Percentiles rank a stretch among this genome's conserved stretches.
Conservation (phyloP, 176 grass and related monocot genomes). For the Triticum dicoccoides region DNA sequence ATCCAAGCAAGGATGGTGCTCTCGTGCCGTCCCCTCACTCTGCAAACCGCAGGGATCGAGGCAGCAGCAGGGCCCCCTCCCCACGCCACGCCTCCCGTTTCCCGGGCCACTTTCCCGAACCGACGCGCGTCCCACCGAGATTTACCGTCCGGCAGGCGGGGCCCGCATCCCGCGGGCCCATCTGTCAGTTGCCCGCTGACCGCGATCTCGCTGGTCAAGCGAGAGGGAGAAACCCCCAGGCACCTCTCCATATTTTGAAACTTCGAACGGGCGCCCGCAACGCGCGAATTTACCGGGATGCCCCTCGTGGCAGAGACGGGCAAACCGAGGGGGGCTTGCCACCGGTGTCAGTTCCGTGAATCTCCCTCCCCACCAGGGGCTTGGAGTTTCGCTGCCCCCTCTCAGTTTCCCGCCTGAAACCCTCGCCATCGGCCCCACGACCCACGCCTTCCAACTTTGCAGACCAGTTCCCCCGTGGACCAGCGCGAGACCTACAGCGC, state of each 20-base stretch:
- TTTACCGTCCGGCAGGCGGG: not conserved
- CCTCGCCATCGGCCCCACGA: not conserved
- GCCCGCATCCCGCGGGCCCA: accelerated
- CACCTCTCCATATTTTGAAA: not conserved
- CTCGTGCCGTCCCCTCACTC: not conserved
- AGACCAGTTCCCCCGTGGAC: not conserved
- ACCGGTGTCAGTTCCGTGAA: not conserved
- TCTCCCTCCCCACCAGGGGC: accelerated
- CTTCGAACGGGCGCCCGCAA: not conserved
- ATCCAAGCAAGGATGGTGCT: no score
- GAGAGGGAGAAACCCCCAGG: not conserved
- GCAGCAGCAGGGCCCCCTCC: not conserved
- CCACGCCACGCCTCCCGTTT: conserved; percentile 12
- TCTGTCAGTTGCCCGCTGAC: not conserved
- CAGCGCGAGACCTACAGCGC: not conserved
- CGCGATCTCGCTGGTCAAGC: not conserved
- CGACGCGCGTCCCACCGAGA: not conserved
- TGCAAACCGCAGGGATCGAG: conserved; percentile 12
- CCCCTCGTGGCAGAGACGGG: not conserved
- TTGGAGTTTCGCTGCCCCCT: not conserved
- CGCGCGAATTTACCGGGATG: not conserved
- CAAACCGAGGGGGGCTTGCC: not conserved
- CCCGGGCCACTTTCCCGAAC: not conserved
- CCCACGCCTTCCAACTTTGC: not conserved
- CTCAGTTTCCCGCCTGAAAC: conserved; percentile 60